A percentile compares a stretch with the other conserved stretches of the same genome.
Conservation (phyloP, 257 asterid genomes). For the Petrea volubilis region DNA sequence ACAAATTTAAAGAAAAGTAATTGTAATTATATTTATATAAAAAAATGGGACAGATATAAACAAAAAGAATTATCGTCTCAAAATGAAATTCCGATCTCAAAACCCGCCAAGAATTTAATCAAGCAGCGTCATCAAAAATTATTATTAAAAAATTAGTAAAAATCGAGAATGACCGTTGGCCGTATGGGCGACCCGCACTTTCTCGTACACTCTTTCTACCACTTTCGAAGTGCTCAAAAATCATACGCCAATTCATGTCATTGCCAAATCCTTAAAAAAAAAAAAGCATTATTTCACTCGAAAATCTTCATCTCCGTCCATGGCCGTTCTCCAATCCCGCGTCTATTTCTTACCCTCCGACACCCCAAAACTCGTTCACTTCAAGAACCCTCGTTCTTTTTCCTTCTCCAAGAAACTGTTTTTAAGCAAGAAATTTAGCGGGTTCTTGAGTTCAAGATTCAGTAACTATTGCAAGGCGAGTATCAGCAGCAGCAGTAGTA, state of each 20-base stretch:
- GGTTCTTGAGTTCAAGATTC: slow-evolving; percentile 37
- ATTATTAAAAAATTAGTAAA: neutral
- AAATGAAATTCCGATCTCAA: no score
- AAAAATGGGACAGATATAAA: no score
- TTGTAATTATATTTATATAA: no score
- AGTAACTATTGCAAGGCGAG: slow-evolving; percentile 34
- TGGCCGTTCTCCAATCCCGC: slow-evolving; percentile 61
- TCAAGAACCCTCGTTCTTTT: slow-evolving; percentile 46
- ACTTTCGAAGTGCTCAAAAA: slow-evolving; percentile 22
- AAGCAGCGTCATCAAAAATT: no score
- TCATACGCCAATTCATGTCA: neutral
- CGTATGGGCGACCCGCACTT: slow-evolving; percentile 23
- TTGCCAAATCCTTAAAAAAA: no score
- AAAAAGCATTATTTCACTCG: neutral
- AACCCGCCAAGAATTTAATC: neutral
- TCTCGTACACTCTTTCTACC: slow-evolving; percentile 28
- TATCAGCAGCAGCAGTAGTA: slow-evolving; percentile 17
- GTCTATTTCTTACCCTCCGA: slow-evolving; percentile 30
- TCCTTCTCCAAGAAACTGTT: slow-evolving; percentile 44
- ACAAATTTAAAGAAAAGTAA: no score
- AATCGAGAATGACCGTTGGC: slow-evolving; percentile 31
- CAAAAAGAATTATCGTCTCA: no score
- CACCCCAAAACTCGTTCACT: slow-evolving; percentile 47
- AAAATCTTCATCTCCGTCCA: slow-evolving; percentile 27
- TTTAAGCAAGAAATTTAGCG: slow-evolving; percentile 31